Evolutionary conservation across 148 eudicot species (phyloP).

Genomic region (Cornus controversa): DNA sequence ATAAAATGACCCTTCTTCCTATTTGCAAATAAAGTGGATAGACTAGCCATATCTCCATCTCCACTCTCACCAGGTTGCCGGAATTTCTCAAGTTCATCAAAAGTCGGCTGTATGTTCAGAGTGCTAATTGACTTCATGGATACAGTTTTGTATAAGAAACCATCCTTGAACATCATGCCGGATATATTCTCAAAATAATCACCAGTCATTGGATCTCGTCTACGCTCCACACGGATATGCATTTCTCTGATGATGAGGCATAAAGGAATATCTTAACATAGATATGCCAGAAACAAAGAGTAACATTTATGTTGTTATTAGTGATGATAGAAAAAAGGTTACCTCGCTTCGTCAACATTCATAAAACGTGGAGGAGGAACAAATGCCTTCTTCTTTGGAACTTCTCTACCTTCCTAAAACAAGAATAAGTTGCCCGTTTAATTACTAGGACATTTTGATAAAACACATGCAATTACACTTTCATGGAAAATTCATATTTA

Average conservation of each 20-base stretch:
- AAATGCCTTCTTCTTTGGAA: constrained; percentile 81
- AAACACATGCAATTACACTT: background rate
- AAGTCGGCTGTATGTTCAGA: constrained; percentile 81
- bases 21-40: constrained; percentile 85
- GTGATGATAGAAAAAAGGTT: constrained; percentile 14
- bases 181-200: constrained; percentile 78
- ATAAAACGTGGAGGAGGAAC: constrained; percentile 87
- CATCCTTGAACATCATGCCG: constrained; percentile 97
- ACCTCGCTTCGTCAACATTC: constrained; percentile 97
- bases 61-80: constrained; percentile 75
- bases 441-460: background rate
- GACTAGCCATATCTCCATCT: constrained; percentile 84
- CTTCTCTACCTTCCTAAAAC: constrained; percentile 92
- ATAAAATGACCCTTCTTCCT: constrained; percentile 98
- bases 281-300: no score
- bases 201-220: constrained; percentile 74
- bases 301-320: background rate
- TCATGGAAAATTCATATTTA: background rate
- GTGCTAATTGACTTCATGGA: constrained; percentile 82
- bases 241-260: constrained; percentile 51
- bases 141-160: constrained; percentile 77
- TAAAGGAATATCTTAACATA: constrained; percentile 14
- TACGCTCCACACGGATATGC: constrained; percentile 89
- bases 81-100: constrained; percentile 96
- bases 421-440: constrained; percentile 5